Base-by-base conservation (phyloP, 139 green algal genomes). In the Zygnema cylindricum region DNA sequence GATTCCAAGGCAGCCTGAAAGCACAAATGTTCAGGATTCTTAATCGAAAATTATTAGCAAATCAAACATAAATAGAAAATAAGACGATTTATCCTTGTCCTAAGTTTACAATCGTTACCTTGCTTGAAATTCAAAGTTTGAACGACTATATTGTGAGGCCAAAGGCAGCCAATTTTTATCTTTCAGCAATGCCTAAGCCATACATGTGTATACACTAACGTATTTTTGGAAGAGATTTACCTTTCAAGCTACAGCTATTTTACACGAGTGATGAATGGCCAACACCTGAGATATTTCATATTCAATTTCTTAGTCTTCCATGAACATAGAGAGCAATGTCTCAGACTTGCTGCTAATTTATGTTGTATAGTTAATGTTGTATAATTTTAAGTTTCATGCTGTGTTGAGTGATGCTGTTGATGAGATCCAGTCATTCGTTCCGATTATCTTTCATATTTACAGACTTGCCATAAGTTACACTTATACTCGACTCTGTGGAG, bases 1-100 rank as follows among this genome's bases (percentile, higher is more conserved):
- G 81, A 54, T 39, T 87, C 81, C 40, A 87, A 7, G n/a, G 81
- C 81, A 25, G 36, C 33, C 81, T 87, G 81, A 43, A 43, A 85
- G 35, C 1, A 43, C n/a, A 55, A 76, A 54, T 3, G 71, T 7
- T 63, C 7, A 7, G 49, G n/a, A n/a, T n/a, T n/a, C n/a, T n/a
- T n/a, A n/a, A n/a, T n/a, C n/a, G n/a, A n/a, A n/a, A n/a, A n/a
- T n/a, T n/a, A n/a, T n/a, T n/a, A n/a, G n/a, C n/a, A n/a, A n/a
- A 7, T 63, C 49, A 16, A 63, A 63, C 49, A 63, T 63, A 25
- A 63, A 63, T 7, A 63, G 16, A 63, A 16, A 7, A 63, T 7
- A 63, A 63, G 16, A 63, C 49, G 49, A 63, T n/a, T n/a, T n/a
- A n/a, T n/a, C 49, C 7, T 63, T 7, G 16, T 25, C 16, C 49